These are phyloP conservation scores for Scleromitrula shiraiana DNA, from an alignment of 2,329 filamentous ascomycete genomes.

Conservation along the genomic window DNA sequence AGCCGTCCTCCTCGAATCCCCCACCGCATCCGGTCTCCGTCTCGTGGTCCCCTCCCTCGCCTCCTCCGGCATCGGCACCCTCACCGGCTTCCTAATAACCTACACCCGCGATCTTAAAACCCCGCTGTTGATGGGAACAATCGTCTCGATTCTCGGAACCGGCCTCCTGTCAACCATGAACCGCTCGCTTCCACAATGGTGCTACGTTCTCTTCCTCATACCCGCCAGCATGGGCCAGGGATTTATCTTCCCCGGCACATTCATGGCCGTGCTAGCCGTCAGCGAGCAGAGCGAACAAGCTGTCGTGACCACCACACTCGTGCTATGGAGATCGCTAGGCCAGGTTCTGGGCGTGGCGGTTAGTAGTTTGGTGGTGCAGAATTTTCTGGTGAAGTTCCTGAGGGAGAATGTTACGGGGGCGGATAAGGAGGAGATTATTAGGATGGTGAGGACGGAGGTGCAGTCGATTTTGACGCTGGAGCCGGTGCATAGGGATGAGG, in stretches of 20 bases:
- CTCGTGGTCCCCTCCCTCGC: constrained; percentile 57
- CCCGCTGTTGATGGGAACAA: constrained; percentile 44
- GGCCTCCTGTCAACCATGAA: constrained; percentile 41
- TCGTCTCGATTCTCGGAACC: constrained; percentile 43
- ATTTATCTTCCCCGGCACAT: constrained; percentile 56
- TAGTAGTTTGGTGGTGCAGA: constrained; percentile 67
- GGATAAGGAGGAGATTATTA: constrained; percentile 45
- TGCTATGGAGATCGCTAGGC: constrained; percentile 64
- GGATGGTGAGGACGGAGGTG: no score
- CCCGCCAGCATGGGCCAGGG: constrained; percentile 52
- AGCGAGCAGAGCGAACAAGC: constrained; percentile 55
- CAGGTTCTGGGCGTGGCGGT: constrained; percentile 65
- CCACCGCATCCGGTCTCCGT: constrained; percentile 64
- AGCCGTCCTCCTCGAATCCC: constrained; percentile 60
- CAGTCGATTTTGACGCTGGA: no score
- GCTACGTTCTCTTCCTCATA: constrained; percentile 50
- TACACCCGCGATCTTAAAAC: constrained; percentile 52
- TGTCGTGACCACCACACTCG: constrained; percentile 61
- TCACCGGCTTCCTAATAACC: constrained; percentile 55
- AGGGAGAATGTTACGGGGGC: constrained; percentile 48
- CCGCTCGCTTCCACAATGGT: constrained; percentile 41
- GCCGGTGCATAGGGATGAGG: no score
- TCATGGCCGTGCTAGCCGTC: constrained; percentile 54
- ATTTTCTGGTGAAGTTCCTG: constrained; percentile 55
- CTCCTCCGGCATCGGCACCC: constrained; percentile 45